Conservation (phyloP, 2,329 filamentous ascomycete species). For the Cadophora malorum region DNA sequence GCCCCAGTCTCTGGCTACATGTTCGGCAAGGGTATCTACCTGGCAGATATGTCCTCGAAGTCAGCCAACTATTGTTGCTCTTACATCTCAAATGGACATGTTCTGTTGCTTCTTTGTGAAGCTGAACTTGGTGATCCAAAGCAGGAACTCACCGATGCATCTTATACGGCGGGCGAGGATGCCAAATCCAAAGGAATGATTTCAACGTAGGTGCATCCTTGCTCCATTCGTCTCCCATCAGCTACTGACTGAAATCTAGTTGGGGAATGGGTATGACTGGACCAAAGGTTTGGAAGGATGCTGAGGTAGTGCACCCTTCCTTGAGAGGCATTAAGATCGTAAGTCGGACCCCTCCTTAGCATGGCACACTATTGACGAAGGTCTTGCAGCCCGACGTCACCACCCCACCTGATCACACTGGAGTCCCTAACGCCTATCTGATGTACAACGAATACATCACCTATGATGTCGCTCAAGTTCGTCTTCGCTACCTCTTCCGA, state of each 20-base stretch:
- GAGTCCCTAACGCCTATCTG: constrained; percentile 54
- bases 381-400: constrained; percentile 57
- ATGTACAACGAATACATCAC: constrained; percentile 77
- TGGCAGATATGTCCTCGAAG: constrained; percentile 85
- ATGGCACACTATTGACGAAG: background rate
- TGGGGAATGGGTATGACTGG: constrained; percentile 71
- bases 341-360: constrained; percentile 42
- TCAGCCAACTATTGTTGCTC: constrained; percentile 78
- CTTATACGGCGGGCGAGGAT: constrained; percentile 67
- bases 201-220: constrained; percentile 45
- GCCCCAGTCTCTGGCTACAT: constrained; percentile 83
- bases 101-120: constrained; percentile 82
- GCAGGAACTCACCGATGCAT: constrained; percentile 63
- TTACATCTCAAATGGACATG: constrained; percentile 68
- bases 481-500: constrained; percentile 72
- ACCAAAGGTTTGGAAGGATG: constrained; percentile 79
- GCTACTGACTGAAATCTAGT: constrained; percentile 56
- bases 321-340: constrained; percentile 76
- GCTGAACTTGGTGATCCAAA: constrained; percentile 81
- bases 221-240: background rate
- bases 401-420: constrained; percentile 55
- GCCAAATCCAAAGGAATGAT: constrained; percentile 60
- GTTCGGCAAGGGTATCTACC: constrained; percentile 90
- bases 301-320: constrained; percentile 65
- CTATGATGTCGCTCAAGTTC: constrained; percentile 73